phyloP scores from a whole-genome alignment of 2,329 filamentous ascomycete genomes.

The Talaromyces sp. region DNA sequence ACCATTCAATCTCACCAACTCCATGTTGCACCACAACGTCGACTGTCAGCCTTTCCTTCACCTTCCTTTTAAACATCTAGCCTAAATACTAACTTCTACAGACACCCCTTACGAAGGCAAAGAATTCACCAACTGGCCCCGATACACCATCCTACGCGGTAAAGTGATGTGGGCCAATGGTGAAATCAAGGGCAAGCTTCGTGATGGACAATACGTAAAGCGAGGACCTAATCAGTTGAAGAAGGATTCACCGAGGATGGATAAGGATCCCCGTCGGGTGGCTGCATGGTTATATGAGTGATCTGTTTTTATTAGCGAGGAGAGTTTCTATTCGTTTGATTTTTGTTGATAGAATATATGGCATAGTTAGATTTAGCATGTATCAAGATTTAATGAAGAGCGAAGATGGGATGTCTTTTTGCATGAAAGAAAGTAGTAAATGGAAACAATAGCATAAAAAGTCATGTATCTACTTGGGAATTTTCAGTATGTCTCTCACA shows the following conservation, averaged over 20 bases:
- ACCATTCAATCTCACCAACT: slow-evolving; percentile 35
- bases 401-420: neutral
- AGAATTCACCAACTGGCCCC: slow-evolving; percentile 35
- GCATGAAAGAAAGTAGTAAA: neutral
- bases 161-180: slow-evolving; percentile 34
- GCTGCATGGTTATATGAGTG: neutral
- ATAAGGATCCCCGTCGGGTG: neutral
- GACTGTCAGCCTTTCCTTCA: slow-evolving; percentile 25
- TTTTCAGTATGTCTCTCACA: slow-evolving; percentile 1
- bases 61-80: neutral
- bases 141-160: slow-evolving; percentile 36
- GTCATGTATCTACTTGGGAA: neutral
- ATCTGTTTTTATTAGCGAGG: neutral
- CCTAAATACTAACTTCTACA: neutral
- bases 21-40: slow-evolving; percentile 36
- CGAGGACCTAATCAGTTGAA: slow-evolving; percentile 2
- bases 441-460: neutral
- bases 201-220: slow-evolving; percentile 18
- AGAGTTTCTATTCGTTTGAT: neutral
- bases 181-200: slow-evolving; percentile 20
- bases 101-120: slow-evolving; percentile 38
- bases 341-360: neutral
- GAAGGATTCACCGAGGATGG: neutral
- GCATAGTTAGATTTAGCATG: neutral
- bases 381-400: neutral